Percentiles rank a stretch among this genome's conserved stretches.
Conservation (phyloP, 2,329 filamentous ascomycete species). For the Penicillium occitanis region DNA sequence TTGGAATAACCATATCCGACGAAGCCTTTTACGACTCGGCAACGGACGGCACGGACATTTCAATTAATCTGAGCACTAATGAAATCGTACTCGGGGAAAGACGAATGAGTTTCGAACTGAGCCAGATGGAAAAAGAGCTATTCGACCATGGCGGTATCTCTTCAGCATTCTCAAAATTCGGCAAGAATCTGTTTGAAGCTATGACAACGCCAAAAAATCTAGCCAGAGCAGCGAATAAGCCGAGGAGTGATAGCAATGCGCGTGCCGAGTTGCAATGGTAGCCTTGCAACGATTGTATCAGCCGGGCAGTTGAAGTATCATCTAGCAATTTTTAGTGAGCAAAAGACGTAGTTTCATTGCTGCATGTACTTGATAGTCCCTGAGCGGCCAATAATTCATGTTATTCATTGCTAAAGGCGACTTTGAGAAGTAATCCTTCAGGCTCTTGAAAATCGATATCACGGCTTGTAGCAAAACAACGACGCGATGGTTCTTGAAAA, state of each 20-base stretch:
- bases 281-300: not conserved
- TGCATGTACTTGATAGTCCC: not conserved
- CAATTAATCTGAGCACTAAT: slow-evolving; percentile 34
- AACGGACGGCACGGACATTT: slow-evolving; percentile 37
- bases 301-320: not conserved
- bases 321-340: not conserved
- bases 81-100: slow-evolving; percentile 27
- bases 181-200: slow-evolving; percentile 35
- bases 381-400: not conserved
- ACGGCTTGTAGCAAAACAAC: not conserved
- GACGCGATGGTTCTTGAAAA: not conserved
- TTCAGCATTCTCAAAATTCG: slow-evolving; percentile 43
- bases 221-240: not conserved
- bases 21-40: slow-evolving; percentile 41
- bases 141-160: slow-evolving; percentile 40
- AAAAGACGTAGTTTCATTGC: not conserved
- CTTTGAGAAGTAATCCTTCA: not conserved
- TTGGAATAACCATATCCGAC: slow-evolving; percentile 46
- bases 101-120: slow-evolving; percentile 39
- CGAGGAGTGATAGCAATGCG: not conserved
- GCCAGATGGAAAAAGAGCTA: slow-evolving; percentile 42
- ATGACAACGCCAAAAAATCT: slow-evolving; percentile 24
- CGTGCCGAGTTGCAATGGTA: slow-evolving; percentile 18
- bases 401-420: not conserved
- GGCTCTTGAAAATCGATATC: not conserved